Percentiles rank a stretch among this genome's conserved stretches.
phyloP scores from a whole-genome alignment of 306 rosid genomes.

The Malus fusca region DNA sequence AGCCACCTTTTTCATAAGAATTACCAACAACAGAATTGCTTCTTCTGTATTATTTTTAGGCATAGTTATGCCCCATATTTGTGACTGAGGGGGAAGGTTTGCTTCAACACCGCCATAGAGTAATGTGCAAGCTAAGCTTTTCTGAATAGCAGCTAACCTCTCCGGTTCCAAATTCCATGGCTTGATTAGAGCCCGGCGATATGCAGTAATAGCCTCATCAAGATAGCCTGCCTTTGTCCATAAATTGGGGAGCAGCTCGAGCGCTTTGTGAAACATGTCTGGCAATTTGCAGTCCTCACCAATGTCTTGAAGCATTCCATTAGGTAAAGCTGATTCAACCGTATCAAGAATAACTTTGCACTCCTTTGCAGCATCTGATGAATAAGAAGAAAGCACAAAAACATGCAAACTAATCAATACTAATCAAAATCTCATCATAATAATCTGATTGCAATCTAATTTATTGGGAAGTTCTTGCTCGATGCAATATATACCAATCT shows the following conservation, averaged over 20 bases:
- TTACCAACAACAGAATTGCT: constrained; percentile 58
- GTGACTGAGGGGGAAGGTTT: constrained; percentile 47
- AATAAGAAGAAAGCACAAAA: constrained; percentile 21
- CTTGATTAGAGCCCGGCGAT: constrained; percentile 57
- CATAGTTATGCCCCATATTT: constrained; percentile 43
- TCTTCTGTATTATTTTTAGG: constrained; percentile 64
- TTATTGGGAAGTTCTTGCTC: not conserved
- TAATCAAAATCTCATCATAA: not conserved
- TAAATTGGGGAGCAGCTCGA: constrained; percentile 69
- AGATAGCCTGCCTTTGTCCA: constrained; percentile 70
- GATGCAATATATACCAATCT: not conserved
- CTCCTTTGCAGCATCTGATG: constrained; percentile 74
- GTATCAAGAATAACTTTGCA: constrained; percentile 79
- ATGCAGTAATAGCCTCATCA: constrained; percentile 68
- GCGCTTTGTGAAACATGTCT: constrained; percentile 73
- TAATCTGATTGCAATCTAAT: not conserved
- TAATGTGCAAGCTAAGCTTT: constrained; percentile 61
- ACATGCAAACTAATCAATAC: not conserved
- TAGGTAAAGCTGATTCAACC: constrained; percentile 69
- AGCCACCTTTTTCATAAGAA: constrained; percentile 56
- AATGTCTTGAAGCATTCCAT: constrained; percentile 59
- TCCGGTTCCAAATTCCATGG: constrained; percentile 77
- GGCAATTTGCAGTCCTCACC: constrained; percentile 79
- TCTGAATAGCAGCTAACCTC: constrained; percentile 59
- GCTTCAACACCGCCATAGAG: constrained; percentile 80